Conservation (phyloP, 2,329 filamentous ascomycete genomes). For the Dothideomycetes sp. region DNA sequence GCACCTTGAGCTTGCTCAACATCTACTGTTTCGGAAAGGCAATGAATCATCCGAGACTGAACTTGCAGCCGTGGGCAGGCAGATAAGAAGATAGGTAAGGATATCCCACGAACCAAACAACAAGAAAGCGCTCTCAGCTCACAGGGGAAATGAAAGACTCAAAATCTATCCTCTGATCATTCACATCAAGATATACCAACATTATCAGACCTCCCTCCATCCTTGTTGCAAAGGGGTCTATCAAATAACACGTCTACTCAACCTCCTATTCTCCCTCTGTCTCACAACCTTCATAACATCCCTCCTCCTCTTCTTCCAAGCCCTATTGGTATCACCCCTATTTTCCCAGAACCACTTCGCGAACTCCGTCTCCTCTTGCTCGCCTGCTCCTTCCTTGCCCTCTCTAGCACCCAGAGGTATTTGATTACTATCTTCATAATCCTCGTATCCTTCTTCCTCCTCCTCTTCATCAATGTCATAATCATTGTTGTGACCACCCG, state of each 20-base stretch:
- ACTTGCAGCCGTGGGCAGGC: no score
- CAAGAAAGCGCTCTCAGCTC: no score
- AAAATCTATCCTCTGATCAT: no score
- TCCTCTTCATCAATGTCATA: slow-evolving; percentile 38
- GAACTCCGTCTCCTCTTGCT: slow-evolving; percentile 46
- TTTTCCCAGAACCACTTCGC: slow-evolving; percentile 52
- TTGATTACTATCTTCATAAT: neutral
- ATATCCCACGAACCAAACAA: no score
- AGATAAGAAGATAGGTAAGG: no score
- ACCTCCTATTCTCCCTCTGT: slow-evolving; percentile 49
- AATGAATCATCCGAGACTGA: no score
- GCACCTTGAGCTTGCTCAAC: no score
- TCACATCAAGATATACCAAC: no score
- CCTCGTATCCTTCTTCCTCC: slow-evolving; percentile 17
- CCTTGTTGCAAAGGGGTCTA: no score
- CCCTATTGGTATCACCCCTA: slow-evolving; percentile 38
- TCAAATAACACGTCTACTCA: slow-evolving; percentile 27
- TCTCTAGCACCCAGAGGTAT: slow-evolving; percentile 12
- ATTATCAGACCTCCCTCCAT: no score
- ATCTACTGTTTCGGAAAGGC: no score
- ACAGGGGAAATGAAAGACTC: no score
- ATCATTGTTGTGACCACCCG: slow-evolving; percentile 25
- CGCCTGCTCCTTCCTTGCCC: slow-evolving; percentile 18
- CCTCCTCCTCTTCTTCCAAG: slow-evolving; percentile 47
- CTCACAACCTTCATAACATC: slow-evolving; percentile 53